phyloP scores from a whole-genome alignment of 805 yeast species.

The Limtongia smithiae region DNA sequence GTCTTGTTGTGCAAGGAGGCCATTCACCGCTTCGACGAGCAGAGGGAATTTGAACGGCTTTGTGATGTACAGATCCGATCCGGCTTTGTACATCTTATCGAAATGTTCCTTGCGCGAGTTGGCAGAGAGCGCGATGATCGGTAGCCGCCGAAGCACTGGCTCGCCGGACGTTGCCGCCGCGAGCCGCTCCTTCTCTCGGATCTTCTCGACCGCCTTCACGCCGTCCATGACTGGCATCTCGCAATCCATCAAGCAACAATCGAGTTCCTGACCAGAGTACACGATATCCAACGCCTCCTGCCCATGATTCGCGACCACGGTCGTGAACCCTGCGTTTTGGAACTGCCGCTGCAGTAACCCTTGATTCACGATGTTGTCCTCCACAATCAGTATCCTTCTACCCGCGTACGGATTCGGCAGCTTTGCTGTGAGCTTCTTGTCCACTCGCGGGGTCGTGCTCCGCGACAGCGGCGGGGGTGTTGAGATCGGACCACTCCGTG shows the following conservation, averaged over 20 bases:
- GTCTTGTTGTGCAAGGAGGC: too few relatives aligned
- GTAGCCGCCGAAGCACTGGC: constrained; percentile 11
- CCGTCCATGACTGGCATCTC: constrained; percentile 32
- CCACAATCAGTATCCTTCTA: constrained; percentile 74
- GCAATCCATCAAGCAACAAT: constrained; percentile 29
- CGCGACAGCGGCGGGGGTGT: not conserved
- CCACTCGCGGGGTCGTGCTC: not conserved
- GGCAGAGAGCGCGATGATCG: constrained; percentile 30
- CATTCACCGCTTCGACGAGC: constrained; percentile 21
- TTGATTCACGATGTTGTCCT: constrained; percentile 86
- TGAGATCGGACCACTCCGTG: not conserved
- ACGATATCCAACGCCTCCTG: constrained; percentile 67
- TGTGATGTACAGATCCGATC: constrained; percentile 26
- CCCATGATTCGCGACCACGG: constrained; percentile 86
- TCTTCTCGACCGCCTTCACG: constrained; percentile 32
- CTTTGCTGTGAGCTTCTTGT: not conserved
- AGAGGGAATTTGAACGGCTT: constrained; percentile 24
- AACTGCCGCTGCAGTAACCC: constrained; percentile 90
- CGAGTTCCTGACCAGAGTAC: constrained; percentile 15
- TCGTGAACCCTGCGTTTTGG: constrained; percentile 69
- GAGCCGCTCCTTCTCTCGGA: constrained; percentile 21
- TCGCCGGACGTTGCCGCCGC: not conserved
- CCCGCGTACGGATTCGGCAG: not conserved
- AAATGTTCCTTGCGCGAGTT: constrained; percentile 27
- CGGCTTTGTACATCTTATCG: constrained; percentile 27